Base-by-base conservation (phyloP, 345 rosid species). In the Nephelium lappaceum region DNA sequence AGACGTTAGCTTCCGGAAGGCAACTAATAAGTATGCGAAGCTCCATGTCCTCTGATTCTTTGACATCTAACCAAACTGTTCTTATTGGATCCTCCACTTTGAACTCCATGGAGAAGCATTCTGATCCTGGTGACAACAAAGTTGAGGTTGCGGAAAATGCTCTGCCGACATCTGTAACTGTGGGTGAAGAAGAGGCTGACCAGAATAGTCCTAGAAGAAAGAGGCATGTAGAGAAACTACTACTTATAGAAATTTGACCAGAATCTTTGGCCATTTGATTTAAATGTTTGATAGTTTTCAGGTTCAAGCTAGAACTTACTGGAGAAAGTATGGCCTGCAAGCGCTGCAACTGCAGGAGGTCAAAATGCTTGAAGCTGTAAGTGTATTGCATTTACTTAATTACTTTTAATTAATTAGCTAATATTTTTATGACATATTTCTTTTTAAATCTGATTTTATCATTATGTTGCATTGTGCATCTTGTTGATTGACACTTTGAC, bases 351-450 rank as follows among this genome's bases (percentile, higher is more conserved):
- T 96, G 99, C 78, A 91, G 86, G 85, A 93, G 89, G 77, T 93
- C 98, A 18, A 91, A 90, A 86, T 96, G 99, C 88, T 85, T 96
- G 94, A 96, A 95, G 83, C 93, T 95, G 99, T 94, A 87, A 91
- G 99, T 90, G 71, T 18, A 0, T 60, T 65, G 5, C 62, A 65
- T 73, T 68, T 47, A 63, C 66, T 70, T n/a, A 0, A 45, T 31
- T 25, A 36, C 31, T 62, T 19, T 53, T 24, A 24, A 42, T 65
- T 36, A 38, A 47, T 24, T 57, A 47, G 47, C 16, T 39, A 36
- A 75, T 53, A 16, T 36, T 21, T 66, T 15, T 55, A 67, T 8
- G 43, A 55, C 15, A 5, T 38, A 55, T 38, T 15, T 23, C 47
- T 45, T 45, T 21, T 61, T 74, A 25, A 12, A 19, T 38, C 57